These are phyloP conservation scores for Fusarium coicis DNA, from an alignment of 2,329 filamentous ascomycete genomes.

Conservation along the genomic window DNA sequence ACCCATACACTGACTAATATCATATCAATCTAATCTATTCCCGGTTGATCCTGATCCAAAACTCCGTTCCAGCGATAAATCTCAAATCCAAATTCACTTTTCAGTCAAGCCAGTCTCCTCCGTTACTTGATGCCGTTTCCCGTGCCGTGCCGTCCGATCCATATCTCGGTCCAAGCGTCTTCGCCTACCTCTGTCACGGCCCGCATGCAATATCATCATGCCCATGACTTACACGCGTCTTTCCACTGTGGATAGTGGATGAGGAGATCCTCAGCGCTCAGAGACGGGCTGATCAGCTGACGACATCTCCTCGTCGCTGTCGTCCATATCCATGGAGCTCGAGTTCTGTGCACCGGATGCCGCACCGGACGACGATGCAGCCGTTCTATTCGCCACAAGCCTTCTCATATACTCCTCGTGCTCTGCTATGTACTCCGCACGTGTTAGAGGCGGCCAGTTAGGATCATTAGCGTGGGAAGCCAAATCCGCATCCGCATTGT, in stretches of 20 bases:
- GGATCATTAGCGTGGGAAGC: background rate
- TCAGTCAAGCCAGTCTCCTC: background rate
- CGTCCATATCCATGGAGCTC: background rate
- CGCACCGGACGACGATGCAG: background rate
- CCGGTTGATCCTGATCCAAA: background rate
- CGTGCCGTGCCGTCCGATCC: constrained; percentile 23
- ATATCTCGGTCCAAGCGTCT: constrained; percentile 11
- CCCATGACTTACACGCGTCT: constrained; percentile 19
- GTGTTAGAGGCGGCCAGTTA: background rate
- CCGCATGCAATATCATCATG: background rate
- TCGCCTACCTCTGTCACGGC: background rate
- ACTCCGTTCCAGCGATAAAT: background rate
- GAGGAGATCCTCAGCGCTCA: background rate
- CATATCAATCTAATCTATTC: background rate
- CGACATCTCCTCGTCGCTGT: background rate
- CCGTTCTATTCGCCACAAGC: background rate
- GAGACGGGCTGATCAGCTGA: background rate
- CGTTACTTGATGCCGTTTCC: constrained; percentile 8
- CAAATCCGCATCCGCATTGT: background rate
- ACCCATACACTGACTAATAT: background rate
- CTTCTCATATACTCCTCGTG: background rate
- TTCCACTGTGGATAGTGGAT: background rate
- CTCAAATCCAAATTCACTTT: background rate
- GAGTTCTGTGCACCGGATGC: background rate
- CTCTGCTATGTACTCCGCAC: background rate